Evolutionary conservation across 306 rosid genomes (phyloP), one percentile per base, ranked within the genome.

Genomic region (Inga oerstediana): DNA sequence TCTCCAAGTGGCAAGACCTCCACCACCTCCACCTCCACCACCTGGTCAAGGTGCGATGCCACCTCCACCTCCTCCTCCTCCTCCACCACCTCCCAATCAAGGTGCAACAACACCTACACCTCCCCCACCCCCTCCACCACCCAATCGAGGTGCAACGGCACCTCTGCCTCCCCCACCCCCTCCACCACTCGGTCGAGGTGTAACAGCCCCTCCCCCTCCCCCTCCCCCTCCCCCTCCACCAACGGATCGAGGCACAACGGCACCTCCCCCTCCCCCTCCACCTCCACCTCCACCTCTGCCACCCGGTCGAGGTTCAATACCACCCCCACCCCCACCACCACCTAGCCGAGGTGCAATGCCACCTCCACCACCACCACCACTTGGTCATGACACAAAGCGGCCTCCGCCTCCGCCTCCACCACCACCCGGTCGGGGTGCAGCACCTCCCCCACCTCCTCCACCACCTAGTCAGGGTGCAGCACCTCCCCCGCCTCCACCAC

Each of bases 361-460:
- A 0, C 64, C 64, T 7, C 64, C 64, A 2, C 58, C 27, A 13
- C 76, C 30, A 5, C 59, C 15, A 45, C 59, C 61, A 24, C 30
- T 7, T 19, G 3, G 71, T 37, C 24, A 24, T 1, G 72, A 22
- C 16, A 22, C 39, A 12, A 10, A 11, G 1, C 0, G 3, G 12
- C 90, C 73, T 67, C 90, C 91, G 3, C 90, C 88, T 0, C 90
- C 91, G 3, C 90, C 62, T 17, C 62, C 62, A 19, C 62, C 62
- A 19, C 62, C 61, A 17, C 24, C 3, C 7, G 11, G 62, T 54
- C 62, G 2, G 3, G 62, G 24, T 20, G 62, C 3, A 19, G 9
- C 24, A 20, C 24, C 62, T 5, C 61, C 61, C 0, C 62, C 62
- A 20, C 62, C 62, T 0, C 74, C 74, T 1, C 62, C 62, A 20